Base-by-base conservation (phyloP, 495 filamentous ascomycete genomes). In the Neurospora tetraspora region DNA sequence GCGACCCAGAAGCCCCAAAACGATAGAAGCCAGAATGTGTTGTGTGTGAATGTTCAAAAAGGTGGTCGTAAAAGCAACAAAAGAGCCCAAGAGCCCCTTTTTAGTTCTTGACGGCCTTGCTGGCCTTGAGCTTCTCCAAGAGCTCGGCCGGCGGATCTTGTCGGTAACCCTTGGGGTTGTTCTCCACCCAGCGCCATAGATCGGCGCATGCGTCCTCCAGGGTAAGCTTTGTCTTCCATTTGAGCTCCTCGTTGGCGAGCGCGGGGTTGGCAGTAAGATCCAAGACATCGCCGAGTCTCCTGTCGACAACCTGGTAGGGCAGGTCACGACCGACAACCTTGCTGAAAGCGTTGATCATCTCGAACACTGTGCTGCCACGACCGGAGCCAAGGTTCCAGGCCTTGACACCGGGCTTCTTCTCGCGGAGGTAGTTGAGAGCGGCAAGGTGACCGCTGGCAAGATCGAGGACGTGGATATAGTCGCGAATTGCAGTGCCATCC, bases 311-410 rank as follows among this genome's bases (percentile, higher is more conserved):
- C 78, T 97, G 87, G 84, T 97, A 98, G 38, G 92, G 89, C 27
- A 98, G 86, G 72, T 95, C 89, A 47, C 88, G 89, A 71, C 96
- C 95, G 37, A 97, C 93, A 39, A 93, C 93, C 42, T 87, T 82
- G 79, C 89, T 92, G 85, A 99, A 99, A 73, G 96, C 93, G 71
- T 92, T 92, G 88, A 99, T 91, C 88, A 99, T 99, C 78, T 99
- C 94, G 81, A 93, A 95, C 40, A 99, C 96, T 12, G 96, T 98
- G 82, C 91, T 94, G 73, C 96, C 96, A 78, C 90, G 91, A 43
- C 96, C 96, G n/a, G 94, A 97, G 31, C 96, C 96, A 72, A 99
- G 80, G 85, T 99, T 99, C 96, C 96, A 99, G 72, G 94, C 95
- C 72, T 92, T 89, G 69, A 97, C 93, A 73, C 96, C 96, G 53